Base-by-base conservation (phyloP, 305 asterid genomes). In the Rubia balearica region DNA sequence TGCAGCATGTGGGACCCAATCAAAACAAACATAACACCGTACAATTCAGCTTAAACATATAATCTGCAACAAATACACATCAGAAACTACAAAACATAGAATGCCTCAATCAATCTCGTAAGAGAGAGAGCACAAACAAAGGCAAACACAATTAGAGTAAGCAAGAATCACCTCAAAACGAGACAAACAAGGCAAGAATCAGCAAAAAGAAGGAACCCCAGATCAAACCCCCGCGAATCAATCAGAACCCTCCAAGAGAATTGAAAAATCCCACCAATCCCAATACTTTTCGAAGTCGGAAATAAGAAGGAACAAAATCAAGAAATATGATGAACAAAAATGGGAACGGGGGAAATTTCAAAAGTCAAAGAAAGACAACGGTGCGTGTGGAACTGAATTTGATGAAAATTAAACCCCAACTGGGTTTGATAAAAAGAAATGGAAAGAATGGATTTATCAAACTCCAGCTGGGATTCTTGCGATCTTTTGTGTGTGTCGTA, bases 291-390 rank as follows among this genome's bases (percentile, higher is more conserved):
- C 59, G n/a, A 22, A 6, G 21, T 17, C n/a, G 24, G 0, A 17
- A 48, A 48, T 48, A 2, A 42, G 46, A 42, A 8, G n/a, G 22
- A 3, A 17, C n/a, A 17, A 51, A 51, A 17, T 51, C 59, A 51
- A 51, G 55, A 48, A 48, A 48, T 48, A 33, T 13, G 45, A 61
- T 38, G 74, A 77, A 60, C 24, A 57, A 67, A 43, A 74, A 19
- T 27, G 64, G 70, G 43, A 46, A 75, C 68, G 74, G 19, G 41
- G 38, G 10, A 68, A 41, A 73, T 61, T 73, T 74, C 80, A 51
- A 83, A 63, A 85, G 95, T 83, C 92, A 82, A 83, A 75, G 69
- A 65, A 61, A 38, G 77, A 81, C 73, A 78, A 79, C 72, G 69
- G 63, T 65, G 77, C 73, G 68, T 69, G 77, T 73, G 72, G n/a